A percentile compares a stretch with the other conserved stretches of the same genome.
These are phyloP conservation scores for Colletotrichum cuscutae DNA, from an alignment of 2,329 filamentous ascomycete species.

Conservation along the genomic window DNA sequence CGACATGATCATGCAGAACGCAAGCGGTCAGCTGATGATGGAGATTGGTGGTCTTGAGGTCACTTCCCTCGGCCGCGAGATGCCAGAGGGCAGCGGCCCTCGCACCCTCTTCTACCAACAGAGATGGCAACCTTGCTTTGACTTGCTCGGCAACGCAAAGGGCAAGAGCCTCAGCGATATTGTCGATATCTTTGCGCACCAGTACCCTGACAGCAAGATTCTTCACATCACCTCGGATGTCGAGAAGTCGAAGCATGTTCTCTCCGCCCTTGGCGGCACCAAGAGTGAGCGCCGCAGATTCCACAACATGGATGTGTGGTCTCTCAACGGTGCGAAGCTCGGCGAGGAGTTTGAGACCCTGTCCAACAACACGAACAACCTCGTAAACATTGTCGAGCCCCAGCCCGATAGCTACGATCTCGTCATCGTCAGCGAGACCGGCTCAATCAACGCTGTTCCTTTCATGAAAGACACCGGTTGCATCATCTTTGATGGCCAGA, in stretches of 20 bases:
- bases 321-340: slow-evolving; percentile 25
- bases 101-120: slow-evolving; percentile 39
- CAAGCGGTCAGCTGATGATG: slow-evolving; percentile 37
- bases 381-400: slow-evolving; percentile 34
- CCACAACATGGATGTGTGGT: slow-evolving; percentile 36
- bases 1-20: slow-evolving; percentile 38
- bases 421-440: slow-evolving; percentile 38
- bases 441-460: slow-evolving; percentile 21
- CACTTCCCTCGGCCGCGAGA: slow-evolving; percentile 38
- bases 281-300: slow-evolving; percentile 38
- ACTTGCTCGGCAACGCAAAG: slow-evolving; percentile 35
- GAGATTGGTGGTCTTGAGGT: slow-evolving; percentile 39
- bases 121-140: slow-evolving; percentile 40
- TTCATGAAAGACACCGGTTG: slow-evolving; percentile 34
- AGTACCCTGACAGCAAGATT: slow-evolving; percentile 39
- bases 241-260: slow-evolving; percentile 32
- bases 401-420: slow-evolving; percentile 35
- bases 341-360: slow-evolving; percentile 29
- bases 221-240: slow-evolving; percentile 37
- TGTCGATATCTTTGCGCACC: slow-evolving; percentile 39
- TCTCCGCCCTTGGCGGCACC: slow-evolving; percentile 31
- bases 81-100: slow-evolving; percentile 34
- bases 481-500: slow-evolving; percentile 36
- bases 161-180: slow-evolving; percentile 34
- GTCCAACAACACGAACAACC: not conserved